Base-by-base conservation (phyloP, 2,329 filamentous ascomycete species). In the Cladophialophora carrionii region DNA sequence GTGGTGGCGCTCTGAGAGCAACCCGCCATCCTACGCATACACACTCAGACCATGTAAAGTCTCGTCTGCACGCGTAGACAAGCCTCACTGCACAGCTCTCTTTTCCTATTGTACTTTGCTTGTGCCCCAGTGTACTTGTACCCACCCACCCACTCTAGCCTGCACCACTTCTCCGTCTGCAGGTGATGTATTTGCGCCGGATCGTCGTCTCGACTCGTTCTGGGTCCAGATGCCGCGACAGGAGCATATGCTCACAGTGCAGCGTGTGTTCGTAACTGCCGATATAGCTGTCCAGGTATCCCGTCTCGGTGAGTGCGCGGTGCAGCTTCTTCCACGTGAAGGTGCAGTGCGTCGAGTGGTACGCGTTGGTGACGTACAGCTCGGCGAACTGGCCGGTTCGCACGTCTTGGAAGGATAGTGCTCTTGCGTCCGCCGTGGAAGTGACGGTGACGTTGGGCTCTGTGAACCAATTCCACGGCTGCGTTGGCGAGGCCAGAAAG, bases 341-440 rank as follows among this genome's bases (percentile, higher is more conserved):
- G 17, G 29, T 54, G 52, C 52, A 54, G 29, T 54, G 52, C 17
- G 22, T 29, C 1, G 22, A n/a, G 52, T 54, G 52, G 52, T 29
- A 54, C 29, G 22, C 52, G 29, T 54, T 54, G 26, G 52, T 54
- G 52, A 54, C 52, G 52, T 54, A 54, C 24, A 54, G 52, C 29
- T 54, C 24, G 10, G 52, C 24, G 26, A 54, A 54, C 26, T 29
- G 22, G 2, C 52, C 52, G 17, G 20, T 32, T 20, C 17, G 29
- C 2, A 54, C 52, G 22, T 54, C 52, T 29, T 32, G 20, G 24
- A 54, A 29, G 10, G 24, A n/a, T 4, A 54, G 32, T 32, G 52
- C 29, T 10, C 10, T 34, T 9, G 52, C 8, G 20, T n/a, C n/a
- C n/a, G 26, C 32, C 17, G 52, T 54, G 7, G 29, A 41, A 14